A percentile compares a stretch with the other conserved stretches of the same genome.
These are phyloP conservation scores for Raphanus sativus DNA, from an alignment of 345 rosid species.

Conservation along the genomic window DNA sequence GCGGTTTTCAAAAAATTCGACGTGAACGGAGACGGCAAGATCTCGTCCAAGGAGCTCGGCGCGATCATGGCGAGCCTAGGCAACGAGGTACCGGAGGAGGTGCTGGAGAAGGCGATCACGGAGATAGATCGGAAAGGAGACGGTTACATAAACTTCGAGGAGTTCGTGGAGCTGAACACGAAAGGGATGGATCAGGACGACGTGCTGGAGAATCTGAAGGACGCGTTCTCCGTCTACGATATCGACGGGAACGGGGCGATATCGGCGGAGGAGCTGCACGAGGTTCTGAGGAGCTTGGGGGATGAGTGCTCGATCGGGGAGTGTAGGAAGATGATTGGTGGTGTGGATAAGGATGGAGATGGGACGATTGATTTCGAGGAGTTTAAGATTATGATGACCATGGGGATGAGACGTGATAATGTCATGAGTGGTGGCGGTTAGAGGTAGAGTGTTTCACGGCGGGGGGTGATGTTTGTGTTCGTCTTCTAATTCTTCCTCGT, in stretches of 20 bases:
- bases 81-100: conserved; percentile 56
- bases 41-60: conserved; percentile 76
- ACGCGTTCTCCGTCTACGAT: conserved; percentile 83
- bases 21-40: conserved; percentile 88
- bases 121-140: conserved; percentile 71
- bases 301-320: conserved; percentile 71
- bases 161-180: conserved; percentile 71
- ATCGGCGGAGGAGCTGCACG: conserved; percentile 71
- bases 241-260: conserved; percentile 86
- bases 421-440: conserved; percentile 18
- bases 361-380: conserved; percentile 86
- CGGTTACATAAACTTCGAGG: conserved; percentile 64
- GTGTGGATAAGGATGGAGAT: conserved; percentile 83
- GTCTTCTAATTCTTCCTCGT: background rate
- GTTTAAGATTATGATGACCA: conserved; percentile 89
- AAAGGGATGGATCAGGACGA: conserved; percentile 67
- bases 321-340: conserved; percentile 81
- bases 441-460: conserved; percentile 8
- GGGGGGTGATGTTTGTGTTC: background rate
- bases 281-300: conserved; percentile 70
- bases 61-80: conserved; percentile 77
- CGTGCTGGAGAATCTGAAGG: conserved; percentile 63
- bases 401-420: conserved; percentile 48
- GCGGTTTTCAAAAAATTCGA: conserved; percentile 77
- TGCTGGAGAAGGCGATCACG: conserved; percentile 45